Percentiles rank a stretch among this genome's conserved stretches.
phyloP scores from a whole-genome alignment of 2,329 filamentous ascomycete species.

The Monosporascus cannonballus region DNA sequence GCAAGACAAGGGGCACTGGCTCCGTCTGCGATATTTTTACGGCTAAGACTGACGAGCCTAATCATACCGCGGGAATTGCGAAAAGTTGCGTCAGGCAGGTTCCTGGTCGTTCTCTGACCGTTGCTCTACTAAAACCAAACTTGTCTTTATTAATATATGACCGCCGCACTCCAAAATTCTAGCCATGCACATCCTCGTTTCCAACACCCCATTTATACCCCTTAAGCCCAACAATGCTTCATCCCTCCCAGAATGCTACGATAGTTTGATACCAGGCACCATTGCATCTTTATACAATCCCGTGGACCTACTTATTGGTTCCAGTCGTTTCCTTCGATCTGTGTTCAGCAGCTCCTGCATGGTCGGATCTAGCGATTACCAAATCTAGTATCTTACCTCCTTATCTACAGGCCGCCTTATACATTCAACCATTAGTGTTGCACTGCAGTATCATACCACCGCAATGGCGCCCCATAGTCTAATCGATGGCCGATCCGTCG shows the following conservation, averaged over 20 bases:
- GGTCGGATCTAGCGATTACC: slow-evolving; percentile 1
- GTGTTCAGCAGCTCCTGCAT: neutral
- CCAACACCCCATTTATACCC: neutral
- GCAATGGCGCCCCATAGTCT: neutral
- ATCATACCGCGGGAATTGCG: neutral
- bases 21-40: neutral
- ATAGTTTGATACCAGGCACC: neutral
- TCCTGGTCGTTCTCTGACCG: neutral
- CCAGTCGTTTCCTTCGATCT: neutral
- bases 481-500: neutral
- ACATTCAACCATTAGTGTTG: neutral
- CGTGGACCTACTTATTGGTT: neutral
- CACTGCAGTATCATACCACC: neutral
- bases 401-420: neutral
- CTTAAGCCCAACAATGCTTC: neutral
- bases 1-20: neutral
- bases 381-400: neutral
- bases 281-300: neutral
- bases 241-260: neutral
- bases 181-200: neutral
- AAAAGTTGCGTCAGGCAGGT: neutral
- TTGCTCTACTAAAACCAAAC: neutral
- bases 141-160: neutral
- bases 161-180: neutral
- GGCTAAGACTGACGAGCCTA: neutral